Percentiles rank a stretch among this genome's conserved stretches.
These are phyloP conservation scores for Psophocarpus tetragonolobus DNA, from an alignment of 306 rosid species.

Conservation along the genomic window DNA sequence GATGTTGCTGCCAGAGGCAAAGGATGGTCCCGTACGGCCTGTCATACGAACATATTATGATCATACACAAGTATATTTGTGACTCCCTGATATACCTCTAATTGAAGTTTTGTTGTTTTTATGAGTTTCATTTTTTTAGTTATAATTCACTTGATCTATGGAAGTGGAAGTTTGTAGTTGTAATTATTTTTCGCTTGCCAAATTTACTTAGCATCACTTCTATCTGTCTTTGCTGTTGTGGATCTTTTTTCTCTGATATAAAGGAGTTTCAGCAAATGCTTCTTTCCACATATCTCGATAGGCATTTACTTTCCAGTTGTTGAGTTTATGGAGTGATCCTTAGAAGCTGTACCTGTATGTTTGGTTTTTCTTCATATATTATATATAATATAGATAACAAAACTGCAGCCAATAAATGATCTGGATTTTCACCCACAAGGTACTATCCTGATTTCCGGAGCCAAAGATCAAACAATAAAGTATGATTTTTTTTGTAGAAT, in stretches of 20 bases:
- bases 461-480: slow-evolving; percentile 94
- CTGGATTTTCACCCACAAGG: slow-evolving; percentile 95
- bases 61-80: slow-evolving; percentile 61
- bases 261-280: neutral
- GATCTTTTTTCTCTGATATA: neutral
- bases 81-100: neutral
- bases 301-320: neutral
- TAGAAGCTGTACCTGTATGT: neutral
- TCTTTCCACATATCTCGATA: neutral
- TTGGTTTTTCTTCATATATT: slow-evolving; percentile 21
- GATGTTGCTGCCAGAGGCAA: slow-evolving; percentile 74
- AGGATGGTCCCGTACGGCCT: slow-evolving; percentile 83
- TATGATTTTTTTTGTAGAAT: slow-evolving; percentile 33
- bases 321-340: slow-evolving; percentile 24
- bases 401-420: slow-evolving; percentile 89
- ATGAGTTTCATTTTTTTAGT: neutral
- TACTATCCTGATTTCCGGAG: slow-evolving; percentile 77
- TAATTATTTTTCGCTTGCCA: neutral
- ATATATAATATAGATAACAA: neutral
- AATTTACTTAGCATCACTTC: neutral
- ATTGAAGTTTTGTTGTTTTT: neutral
- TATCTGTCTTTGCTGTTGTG: neutral
- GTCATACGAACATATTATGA: slow-evolving; percentile 85
- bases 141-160: no score
- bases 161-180: neutral